Base-by-base conservation (phyloP, 106 monocot genomes). In the Chionographis japonica region DNA sequence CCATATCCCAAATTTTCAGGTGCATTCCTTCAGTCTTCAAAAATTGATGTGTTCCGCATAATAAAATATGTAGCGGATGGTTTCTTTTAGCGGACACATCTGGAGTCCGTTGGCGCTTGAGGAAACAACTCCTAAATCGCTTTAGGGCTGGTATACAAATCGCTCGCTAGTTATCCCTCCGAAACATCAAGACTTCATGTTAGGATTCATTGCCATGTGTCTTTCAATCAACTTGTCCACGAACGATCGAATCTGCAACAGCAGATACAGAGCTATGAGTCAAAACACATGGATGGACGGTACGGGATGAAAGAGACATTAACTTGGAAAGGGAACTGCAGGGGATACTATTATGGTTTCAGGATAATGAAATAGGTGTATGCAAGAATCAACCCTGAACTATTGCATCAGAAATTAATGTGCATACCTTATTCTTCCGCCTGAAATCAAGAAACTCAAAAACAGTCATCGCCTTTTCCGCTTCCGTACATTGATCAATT, bases 141-240 rank as follows among this genome's bases (percentile, higher is more conserved):
- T n/a, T 66, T 17, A 36, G 20, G 38, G 39, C 18, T 6, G 59
- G 38, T 27, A 40, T 50, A 58, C 50, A 18, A 49, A 42, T 72
- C 13, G 8, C 17, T 35, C 68, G 19, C 14, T 8, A 52, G 13
- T 64, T 18, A 53, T 14, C 57, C 12, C 40, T 51, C 63, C n/a
- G 63, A 55, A 57, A 61, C 61, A 69, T 90, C 76, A 90, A 17
- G 63, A 73, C 15, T 79, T 82, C 40, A 57, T n/a, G 65, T 54
- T 75, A 61, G 56, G 64, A 74, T 59, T 79, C 43, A 68, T 74
- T 72, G 83, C 69, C 60, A 88, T 74, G 39, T 94, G 88, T 67
- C 79, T 88, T 68, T 91, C 91, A 62, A 94, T 88, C 83, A 94
- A 74, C 75, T 79, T 91, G 72, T 94, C 90, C 78, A 94, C 94